These are phyloP conservation scores for Fusarium pseudonygamai DNA, from an alignment of 2,329 filamentous ascomycete genomes.

Conservation along the genomic window DNA sequence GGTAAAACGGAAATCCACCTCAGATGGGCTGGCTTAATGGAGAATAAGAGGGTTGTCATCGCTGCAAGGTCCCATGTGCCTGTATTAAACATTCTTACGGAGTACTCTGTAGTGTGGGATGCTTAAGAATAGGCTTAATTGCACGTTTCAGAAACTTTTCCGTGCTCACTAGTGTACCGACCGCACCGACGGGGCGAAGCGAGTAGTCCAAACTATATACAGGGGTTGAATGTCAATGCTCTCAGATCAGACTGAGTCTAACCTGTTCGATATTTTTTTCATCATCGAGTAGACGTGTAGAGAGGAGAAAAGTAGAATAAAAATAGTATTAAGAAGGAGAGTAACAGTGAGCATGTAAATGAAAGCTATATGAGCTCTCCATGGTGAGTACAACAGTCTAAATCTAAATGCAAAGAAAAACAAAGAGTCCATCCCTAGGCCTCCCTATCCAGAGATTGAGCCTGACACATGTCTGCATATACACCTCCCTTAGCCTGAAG, in stretches of 20 bases:
- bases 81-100: not conserved
- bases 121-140: slow-evolving; percentile 14
- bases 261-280: not conserved
- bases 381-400: not conserved
- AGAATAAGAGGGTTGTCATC: not conserved
- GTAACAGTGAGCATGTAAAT: not conserved
- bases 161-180: not conserved
- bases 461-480: slow-evolving; percentile 31
- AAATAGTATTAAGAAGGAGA: accelerated
- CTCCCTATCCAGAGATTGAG: slow-evolving; percentile 24
- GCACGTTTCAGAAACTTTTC: not conserved
- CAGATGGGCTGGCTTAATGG: not conserved
- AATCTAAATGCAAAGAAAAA: not conserved
- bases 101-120: not conserved
- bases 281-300: not conserved
- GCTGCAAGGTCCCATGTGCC: too few species aligned
- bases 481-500: slow-evolving; percentile 54
- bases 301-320: accelerated
- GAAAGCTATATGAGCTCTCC: too few species aligned
- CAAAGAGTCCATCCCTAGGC: not conserved
- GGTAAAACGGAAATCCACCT: not conserved
- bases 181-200: not conserved
- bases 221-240: not conserved
- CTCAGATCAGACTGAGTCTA: not conserved
- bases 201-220: not conserved